phyloP scores from a whole-genome alignment of 2,329 filamentous ascomycete genomes.

The Xylariaceae sp. region DNA sequence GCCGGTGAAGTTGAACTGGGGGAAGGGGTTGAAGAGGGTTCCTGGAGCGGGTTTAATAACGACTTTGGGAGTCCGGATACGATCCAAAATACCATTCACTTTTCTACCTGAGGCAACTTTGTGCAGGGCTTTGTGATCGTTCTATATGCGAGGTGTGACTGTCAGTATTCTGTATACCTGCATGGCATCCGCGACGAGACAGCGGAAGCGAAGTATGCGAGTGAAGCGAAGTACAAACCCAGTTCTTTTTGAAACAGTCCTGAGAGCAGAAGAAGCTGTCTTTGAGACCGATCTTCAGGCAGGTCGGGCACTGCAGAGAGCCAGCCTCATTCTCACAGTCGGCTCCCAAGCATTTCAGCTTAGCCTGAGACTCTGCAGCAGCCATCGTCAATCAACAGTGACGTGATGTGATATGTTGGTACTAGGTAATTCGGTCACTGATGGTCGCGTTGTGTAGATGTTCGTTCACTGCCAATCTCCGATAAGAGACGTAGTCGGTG shows the following conservation, averaged over 20 bases:
- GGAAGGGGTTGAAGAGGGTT: constrained; percentile 88
- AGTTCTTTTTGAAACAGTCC: constrained; percentile 98
- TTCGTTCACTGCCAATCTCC: not conserved
- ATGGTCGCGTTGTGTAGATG: not conserved
- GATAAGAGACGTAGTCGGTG: not conserved
- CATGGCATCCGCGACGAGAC: not conserved
- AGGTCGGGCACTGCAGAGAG: constrained; percentile 87
- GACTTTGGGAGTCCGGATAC: constrained; percentile 69
- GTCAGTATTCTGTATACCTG: not conserved
- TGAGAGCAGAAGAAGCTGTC: constrained; percentile 97
- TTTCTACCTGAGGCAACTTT: constrained; percentile 54
- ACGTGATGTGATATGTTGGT: not conserved
- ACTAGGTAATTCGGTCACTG: not conserved
- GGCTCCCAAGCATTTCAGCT: constrained; percentile 70
- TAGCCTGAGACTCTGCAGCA: constrained; percentile 43
- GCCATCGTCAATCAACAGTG: constrained; percentile 28
- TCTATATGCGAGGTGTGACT: constrained; percentile 42
- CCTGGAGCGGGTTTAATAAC: constrained; percentile 89
- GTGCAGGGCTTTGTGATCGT: constrained; percentile 75
- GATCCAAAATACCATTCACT: constrained; percentile 65
- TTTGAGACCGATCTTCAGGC: constrained; percentile 78
- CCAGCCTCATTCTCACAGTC: constrained; percentile 87
- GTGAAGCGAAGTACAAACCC: constrained; percentile 60
- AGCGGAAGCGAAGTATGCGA: not conserved
- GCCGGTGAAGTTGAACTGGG: constrained; percentile 78